phyloP scores from a whole-genome alignment of 2,329 filamentous ascomycete genomes.

The Monilinia laxa region DNA sequence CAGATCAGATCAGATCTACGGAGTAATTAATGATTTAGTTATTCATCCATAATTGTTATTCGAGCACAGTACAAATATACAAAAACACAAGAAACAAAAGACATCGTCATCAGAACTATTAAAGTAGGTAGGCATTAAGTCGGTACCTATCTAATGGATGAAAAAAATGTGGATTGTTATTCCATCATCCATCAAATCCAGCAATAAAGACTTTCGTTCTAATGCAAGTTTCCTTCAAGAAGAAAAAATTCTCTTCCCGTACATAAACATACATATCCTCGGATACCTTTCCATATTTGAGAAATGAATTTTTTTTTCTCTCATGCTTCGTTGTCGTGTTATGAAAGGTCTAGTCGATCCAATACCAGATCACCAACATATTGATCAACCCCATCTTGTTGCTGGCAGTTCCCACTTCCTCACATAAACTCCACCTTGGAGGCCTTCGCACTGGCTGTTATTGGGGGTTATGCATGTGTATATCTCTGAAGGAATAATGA shows the following conservation, averaged over 20 bases:
- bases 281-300: slow-evolving; percentile 5
- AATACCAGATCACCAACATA: slow-evolving; percentile 18
- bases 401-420: slow-evolving; percentile 22
- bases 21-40: no score
- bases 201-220: not conserved
- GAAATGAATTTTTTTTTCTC: not conserved
- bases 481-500: not conserved
- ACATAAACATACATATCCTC: not conserved
- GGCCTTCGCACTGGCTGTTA: not conserved
- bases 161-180: no score
- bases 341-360: slow-evolving; percentile 14
- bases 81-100: no score
- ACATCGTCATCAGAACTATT: no score
- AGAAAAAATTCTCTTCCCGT: slow-evolving; percentile 13
- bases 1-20: no score
- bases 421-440: slow-evolving; percentile 13
- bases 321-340: slow-evolving; percentile 22
- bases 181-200: no score
- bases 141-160: no score
- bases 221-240: slow-evolving; percentile 1
- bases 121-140: no score
- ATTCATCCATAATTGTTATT: no score
- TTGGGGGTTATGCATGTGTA: not conserved
- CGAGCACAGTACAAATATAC: no score
- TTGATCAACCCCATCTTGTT: slow-evolving; percentile 20